phyloP scores from a whole-genome alignment of 257 asterid genomes.

The Nicotiana knightiana region DNA sequence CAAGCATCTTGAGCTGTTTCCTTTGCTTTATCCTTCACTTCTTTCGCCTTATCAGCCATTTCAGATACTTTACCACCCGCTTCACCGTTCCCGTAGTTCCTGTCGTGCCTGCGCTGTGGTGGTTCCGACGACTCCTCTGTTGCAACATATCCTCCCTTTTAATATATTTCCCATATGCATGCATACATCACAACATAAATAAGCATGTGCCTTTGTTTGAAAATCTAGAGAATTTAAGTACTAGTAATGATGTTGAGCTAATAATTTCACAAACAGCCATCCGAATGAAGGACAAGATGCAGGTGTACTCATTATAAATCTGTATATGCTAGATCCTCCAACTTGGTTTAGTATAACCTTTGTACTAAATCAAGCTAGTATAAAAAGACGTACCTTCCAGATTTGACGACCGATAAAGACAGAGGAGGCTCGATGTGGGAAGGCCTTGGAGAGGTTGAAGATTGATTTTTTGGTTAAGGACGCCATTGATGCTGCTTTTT shows the following conservation, averaged over 20 bases:
- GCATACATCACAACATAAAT: not conserved
- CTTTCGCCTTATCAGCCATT: conserved; percentile 1
- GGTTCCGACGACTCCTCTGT: not conserved
- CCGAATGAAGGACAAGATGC: not conserved
- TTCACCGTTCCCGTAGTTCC: not conserved
- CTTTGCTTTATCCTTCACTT: conserved; percentile 3
- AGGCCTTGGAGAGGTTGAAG: conserved; percentile 10
- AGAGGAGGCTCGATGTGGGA: not conserved
- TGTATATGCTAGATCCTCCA: too few relatives aligned
- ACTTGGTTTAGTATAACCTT: too few relatives aligned
- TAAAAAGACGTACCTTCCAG: not conserved
- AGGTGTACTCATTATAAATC: too few relatives aligned
- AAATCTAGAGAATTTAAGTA: not conserved
- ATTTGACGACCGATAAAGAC: conserved; percentile 3
- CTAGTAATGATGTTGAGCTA: not conserved
- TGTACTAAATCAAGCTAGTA: not conserved
- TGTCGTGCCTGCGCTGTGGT: not conserved
- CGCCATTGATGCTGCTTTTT: not conserved
- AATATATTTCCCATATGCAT: not conserved
- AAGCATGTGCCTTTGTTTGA: not conserved
- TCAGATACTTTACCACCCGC: conserved; percentile 8
- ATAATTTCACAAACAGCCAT: not conserved
- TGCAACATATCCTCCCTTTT: conserved; percentile 6
- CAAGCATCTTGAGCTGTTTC: conserved; percentile 13
- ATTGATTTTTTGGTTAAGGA: not conserved